Evolutionary conservation across 768 basidiomycete genomes (phyloP).

Genomic region (Cantharellus cinnabarinus): DNA sequence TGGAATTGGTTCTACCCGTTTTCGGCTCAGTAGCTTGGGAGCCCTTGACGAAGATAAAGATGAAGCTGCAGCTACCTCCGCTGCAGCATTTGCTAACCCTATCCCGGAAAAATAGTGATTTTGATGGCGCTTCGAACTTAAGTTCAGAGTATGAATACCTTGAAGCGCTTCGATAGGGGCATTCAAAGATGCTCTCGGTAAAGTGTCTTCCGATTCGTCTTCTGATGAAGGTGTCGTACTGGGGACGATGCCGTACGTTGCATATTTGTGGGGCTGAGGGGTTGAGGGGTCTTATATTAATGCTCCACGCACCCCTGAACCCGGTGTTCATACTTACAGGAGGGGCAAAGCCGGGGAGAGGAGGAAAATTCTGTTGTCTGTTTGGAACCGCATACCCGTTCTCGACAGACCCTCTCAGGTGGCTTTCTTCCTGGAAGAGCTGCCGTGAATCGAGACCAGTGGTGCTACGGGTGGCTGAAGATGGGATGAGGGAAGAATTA

Average conservation of each 20-base stretch:
- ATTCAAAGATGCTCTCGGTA: conserved; percentile 64
- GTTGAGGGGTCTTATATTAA: no score
- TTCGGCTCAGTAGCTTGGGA: conserved; percentile 55
- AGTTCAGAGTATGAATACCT: conserved; percentile 19
- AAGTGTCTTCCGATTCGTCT: conserved; percentile 77
- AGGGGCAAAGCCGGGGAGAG: conserved; percentile 79
- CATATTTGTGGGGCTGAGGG: conserved; percentile 64
- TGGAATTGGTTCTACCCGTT: conserved; percentile 62
- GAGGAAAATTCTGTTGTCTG: conserved; percentile 33
- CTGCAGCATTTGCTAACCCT: conserved; percentile 73
- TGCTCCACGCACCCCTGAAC: neutral
- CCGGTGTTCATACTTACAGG: conserved; percentile 29
- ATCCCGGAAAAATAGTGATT: neutral
- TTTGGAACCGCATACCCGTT: neutral
- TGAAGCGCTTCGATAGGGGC: conserved; percentile 91
- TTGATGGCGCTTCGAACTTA: neutral
- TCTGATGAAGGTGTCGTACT: conserved; percentile 71
- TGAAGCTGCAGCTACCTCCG: conserved; percentile 50
- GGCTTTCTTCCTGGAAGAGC: neutral
- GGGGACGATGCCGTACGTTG: conserved; percentile 75
- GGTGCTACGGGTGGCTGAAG: conserved; percentile 5
- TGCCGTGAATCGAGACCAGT: neutral
- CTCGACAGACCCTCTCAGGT: neutral
- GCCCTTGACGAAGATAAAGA: neutral
- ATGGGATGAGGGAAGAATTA: conserved; percentile 3